These are phyloP conservation scores for Passiflora organensis DNA, from an alignment of 345 rosid genomes.

Conservation along the genomic window DNA sequence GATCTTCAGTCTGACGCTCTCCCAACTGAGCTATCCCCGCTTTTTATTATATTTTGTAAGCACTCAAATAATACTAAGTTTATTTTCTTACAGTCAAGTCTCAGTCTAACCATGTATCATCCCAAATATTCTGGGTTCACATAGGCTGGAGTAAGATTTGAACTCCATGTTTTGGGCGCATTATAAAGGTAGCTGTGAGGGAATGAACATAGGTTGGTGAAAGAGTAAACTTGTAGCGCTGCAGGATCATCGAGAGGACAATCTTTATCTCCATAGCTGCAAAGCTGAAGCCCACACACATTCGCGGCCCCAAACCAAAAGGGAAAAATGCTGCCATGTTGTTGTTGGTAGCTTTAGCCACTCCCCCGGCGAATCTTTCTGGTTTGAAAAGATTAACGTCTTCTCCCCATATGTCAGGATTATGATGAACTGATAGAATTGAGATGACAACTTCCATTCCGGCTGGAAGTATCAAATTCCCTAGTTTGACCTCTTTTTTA, in stretches of 20 bases:
- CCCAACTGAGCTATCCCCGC: slow-evolving; percentile 99
- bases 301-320: slow-evolving; percentile 37
- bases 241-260: slow-evolving; percentile 48
- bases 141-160: slow-evolving; percentile 29
- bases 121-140: background rate
- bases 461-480: slow-evolving; percentile 25
- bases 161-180: slow-evolving; percentile 36
- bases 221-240: slow-evolving; percentile 28
- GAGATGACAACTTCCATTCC: slow-evolving; percentile 16
- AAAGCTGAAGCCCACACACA: slow-evolving; percentile 37
- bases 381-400: slow-evolving; percentile 39
- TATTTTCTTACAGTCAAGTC: no score
- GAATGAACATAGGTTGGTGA: slow-evolving; percentile 41
- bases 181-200: slow-evolving; percentile 16
- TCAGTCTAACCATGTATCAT: no score
- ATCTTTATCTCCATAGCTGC: slow-evolving; percentile 32
- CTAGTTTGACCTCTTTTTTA: slow-evolving; percentile 22
- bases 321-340: slow-evolving; percentile 34
- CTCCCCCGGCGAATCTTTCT: slow-evolving; percentile 40
- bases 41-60: no score
- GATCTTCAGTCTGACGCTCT: slow-evolving; percentile 99
- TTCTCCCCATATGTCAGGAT: slow-evolving; percentile 39
- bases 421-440: slow-evolving; percentile 27
- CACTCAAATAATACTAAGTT: no score
- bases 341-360: slow-evolving; percentile 40